These are phyloP conservation scores for Oryza officinalis DNA, from an alignment of 176 grass and related monocot genomes.

Conservation along the genomic window DNA sequence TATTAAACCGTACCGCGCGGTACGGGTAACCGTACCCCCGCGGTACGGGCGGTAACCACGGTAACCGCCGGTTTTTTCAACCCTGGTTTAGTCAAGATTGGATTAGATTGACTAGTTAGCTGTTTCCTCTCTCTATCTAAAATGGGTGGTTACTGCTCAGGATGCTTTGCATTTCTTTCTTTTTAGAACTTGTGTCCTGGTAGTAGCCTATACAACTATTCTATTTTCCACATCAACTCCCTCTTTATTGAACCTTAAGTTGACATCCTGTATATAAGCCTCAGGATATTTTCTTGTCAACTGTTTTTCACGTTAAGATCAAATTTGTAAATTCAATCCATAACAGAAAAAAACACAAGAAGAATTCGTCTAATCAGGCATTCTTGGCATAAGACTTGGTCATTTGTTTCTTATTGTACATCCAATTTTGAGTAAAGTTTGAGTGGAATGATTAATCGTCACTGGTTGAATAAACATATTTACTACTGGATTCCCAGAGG, in stretches of 20 bases:
- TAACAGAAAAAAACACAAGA: neutral
- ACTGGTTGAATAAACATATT: neutral
- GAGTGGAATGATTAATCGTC: neutral
- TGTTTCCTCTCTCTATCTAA: too few relatives aligned
- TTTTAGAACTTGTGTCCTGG: neutral
- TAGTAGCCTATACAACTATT: neutral
- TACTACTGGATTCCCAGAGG: neutral
- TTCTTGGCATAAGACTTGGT: neutral
- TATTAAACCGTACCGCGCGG: too few relatives aligned
- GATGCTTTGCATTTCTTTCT: constrained; percentile 14
- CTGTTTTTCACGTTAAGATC: neutral
- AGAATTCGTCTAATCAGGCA: neutral
- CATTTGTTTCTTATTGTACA: neutral
- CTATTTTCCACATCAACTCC: constrained; percentile 19
- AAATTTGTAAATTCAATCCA: constrained; percentile 14
- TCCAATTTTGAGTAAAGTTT: neutral
- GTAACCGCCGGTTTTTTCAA: too few relatives aligned
- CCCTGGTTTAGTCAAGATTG: too few relatives aligned
- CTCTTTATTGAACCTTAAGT: neutral
- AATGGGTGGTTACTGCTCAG: too few relatives aligned
- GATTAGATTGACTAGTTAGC: too few relatives aligned
- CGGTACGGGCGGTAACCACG: too few relatives aligned
- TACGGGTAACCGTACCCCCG: too few relatives aligned
- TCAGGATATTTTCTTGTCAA: neutral
- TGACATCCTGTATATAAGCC: neutral